Evolutionary conservation across 495 filamentous ascomycete genomes (phyloP).

Genomic region (Penicillium maclennaniae): DNA sequence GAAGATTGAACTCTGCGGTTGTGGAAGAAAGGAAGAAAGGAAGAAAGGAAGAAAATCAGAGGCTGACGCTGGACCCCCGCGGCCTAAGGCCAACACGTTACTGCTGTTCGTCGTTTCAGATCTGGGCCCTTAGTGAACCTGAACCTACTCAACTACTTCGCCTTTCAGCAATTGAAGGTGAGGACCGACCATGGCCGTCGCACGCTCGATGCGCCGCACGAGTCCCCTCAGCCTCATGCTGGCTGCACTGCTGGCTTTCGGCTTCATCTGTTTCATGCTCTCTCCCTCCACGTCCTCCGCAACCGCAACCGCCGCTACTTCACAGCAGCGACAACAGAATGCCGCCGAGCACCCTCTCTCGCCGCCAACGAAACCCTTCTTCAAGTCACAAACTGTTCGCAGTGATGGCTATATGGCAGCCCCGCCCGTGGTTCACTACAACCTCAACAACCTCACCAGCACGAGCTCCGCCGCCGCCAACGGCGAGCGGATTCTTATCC

Average conservation of each 20-base stretch:
- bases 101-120: conserved; percentile 14
- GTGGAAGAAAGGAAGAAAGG: too few relatives aligned
- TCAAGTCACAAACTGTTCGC: conserved; percentile 56
- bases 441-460: conserved; percentile 88
- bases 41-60: background rate
- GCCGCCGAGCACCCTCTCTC: conserved; percentile 72
- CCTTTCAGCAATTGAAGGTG: conserved; percentile 2
- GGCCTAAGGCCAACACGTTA: conserved; percentile 19
- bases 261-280: conserved; percentile 64
- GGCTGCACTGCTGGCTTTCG: conserved; percentile 55
- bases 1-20: too few relatives aligned
- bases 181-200: conserved; percentile 45
- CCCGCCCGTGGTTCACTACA: conserved; percentile 90
- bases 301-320: conserved; percentile 31
- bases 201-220: conserved; percentile 60
- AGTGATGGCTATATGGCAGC: conserved; percentile 56
- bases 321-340: conserved; percentile 49
- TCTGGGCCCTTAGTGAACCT: conserved; percentile 2
- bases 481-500: conserved; percentile 80
- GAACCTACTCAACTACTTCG: conserved; percentile 10
- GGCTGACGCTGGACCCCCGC: background rate
- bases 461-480: conserved; percentile 68
- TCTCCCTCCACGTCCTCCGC: conserved; percentile 40
- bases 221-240: conserved; percentile 65
- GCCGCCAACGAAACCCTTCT: conserved; percentile 79